phyloP scores from a whole-genome alignment of 2,329 filamentous ascomycete species.

The Colletotrichum aenigma region DNA sequence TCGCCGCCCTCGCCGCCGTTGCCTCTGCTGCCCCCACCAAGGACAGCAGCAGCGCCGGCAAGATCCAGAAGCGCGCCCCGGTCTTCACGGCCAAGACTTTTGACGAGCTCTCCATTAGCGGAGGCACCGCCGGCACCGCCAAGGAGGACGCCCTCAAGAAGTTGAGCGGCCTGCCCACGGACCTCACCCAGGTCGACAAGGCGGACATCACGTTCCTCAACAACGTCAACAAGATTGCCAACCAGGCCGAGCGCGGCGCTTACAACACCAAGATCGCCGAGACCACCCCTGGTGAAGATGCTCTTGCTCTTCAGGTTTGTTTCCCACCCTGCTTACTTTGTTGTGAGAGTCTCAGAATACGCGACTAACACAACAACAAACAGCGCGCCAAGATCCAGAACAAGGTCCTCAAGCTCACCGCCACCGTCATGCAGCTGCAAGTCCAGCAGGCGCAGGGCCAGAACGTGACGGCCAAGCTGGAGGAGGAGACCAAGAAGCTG shows the following conservation, averaged over 20 bases:
- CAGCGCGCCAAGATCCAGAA: slow-evolving; percentile 63
- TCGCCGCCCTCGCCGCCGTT: slow-evolving; percentile 29
- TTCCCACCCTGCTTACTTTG: too few relatives aligned
- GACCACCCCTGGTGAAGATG: slow-evolving; percentile 46
- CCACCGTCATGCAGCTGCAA: slow-evolving; percentile 53
- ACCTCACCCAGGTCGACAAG: slow-evolving; percentile 47
- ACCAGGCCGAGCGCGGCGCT: slow-evolving; percentile 55
- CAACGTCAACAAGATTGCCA: slow-evolving; percentile 55
- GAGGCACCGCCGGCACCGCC: slow-evolving; percentile 49
- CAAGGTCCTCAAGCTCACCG: slow-evolving; percentile 62
- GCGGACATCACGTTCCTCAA: slow-evolving; percentile 53
- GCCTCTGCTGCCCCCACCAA: slow-evolving; percentile 25
- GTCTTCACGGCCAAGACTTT: slow-evolving; percentile 41
- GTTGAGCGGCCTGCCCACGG: slow-evolving; percentile 38
- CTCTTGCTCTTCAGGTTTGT: slow-evolving; percentile 50
- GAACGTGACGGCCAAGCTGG: slow-evolving; percentile 47
- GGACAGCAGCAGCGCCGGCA: slow-evolving; percentile 15
- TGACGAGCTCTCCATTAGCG: slow-evolving; percentile 50
- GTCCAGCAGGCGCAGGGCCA: slow-evolving; percentile 55
- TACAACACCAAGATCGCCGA: slow-evolving; percentile 58
- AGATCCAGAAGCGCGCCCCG: slow-evolving; percentile 24
- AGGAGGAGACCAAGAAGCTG: slow-evolving; percentile 53
- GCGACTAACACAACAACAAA: neutral
- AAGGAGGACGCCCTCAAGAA: slow-evolving; percentile 45
- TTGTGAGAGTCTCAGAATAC: neutral